Conservation (phyloP, 1,284 basidiomycete genomes). For the Microstroma glucosiphilum region DNA sequence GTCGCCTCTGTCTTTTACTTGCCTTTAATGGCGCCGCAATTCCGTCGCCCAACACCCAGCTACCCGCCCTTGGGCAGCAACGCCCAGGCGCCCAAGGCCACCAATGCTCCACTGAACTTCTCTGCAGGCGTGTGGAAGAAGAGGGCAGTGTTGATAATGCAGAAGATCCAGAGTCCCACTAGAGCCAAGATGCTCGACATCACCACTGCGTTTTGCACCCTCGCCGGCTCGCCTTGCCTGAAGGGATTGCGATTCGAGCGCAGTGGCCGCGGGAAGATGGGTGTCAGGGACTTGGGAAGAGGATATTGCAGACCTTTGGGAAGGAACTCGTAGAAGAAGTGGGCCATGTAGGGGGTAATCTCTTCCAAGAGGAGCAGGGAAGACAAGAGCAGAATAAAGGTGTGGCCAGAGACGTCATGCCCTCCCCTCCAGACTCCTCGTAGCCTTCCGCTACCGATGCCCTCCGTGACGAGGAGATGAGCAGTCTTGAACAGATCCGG, state of each 20-base stretch:
- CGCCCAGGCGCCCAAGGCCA: conserved; percentile 34
- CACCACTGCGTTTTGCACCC: conserved; percentile 12
- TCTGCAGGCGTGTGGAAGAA: conserved; percentile 86
- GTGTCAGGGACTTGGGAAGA: background rate
- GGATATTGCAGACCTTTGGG: background rate
- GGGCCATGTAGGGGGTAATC: conserved; percentile 55
- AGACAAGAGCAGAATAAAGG: conserved; percentile 83
- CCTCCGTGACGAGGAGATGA: conserved; percentile 12
- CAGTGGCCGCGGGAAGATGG: conserved; percentile 13
- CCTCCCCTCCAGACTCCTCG: conserved; percentile 58
- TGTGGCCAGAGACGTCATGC: conserved; percentile 89
- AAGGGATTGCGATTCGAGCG: conserved; percentile 19
- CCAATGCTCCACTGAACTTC: conserved; percentile 69
- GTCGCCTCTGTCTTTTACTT: no score
- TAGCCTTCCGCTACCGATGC: conserved; percentile 4
- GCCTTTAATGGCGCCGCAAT: background rate
- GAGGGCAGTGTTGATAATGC: conserved; percentile 70
- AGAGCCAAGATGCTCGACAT: conserved; percentile 52
- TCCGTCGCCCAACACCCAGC: background rate
- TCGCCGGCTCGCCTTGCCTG: background rate
- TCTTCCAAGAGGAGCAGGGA: conserved; percentile 73
- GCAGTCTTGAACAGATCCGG: conserved; percentile 56
- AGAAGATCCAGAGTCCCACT: conserved; percentile 67
- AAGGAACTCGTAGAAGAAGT: conserved; percentile 11
- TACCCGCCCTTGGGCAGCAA: conserved; percentile 27